These are phyloP conservation scores for Neurospora tetraspora DNA, from an alignment of 495 filamentous ascomycete species.

Conservation along the genomic window DNA sequence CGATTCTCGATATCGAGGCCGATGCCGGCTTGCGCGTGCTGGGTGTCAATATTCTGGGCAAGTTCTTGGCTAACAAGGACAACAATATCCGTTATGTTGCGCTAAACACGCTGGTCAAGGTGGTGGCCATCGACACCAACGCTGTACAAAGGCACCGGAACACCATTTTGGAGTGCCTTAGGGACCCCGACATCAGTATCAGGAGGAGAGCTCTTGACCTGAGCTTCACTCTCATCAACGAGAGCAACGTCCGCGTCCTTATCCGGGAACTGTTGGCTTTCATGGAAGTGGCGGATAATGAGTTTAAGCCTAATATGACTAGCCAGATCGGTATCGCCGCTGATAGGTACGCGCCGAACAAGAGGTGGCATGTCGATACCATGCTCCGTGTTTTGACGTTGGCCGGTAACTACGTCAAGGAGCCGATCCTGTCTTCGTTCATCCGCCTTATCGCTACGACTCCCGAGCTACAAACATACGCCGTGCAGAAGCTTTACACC, in stretches of 20 bases:
- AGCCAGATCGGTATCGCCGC: conserved; percentile 95
- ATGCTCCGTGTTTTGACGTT: conserved; percentile 91
- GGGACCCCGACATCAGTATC: conserved; percentile 99
- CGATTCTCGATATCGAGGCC: conserved; percentile 95
- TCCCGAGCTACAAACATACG: conserved; percentile 90
- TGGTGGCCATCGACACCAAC: conserved; percentile 95
- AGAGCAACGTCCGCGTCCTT: conserved; percentile 85
- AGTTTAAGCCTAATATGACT: conserved; percentile 97
- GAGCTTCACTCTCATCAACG: conserved; percentile 96
- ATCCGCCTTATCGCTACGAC: conserved; percentile 91
- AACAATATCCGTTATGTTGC: conserved; percentile 99
- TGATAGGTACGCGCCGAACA: conserved; percentile 89
- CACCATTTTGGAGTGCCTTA: conserved; percentile 90
- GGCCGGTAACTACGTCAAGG: conserved; percentile 93
- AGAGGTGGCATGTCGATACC: conserved; percentile 96
- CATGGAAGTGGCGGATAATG: conserved; percentile 91
- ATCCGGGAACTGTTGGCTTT: conserved; percentile 90
- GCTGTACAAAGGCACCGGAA: conserved; percentile 95
- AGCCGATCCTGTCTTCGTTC: conserved; percentile 94
- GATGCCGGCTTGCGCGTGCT: conserved; percentile 88
- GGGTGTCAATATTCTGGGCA: conserved; percentile 95
- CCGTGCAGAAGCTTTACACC: conserved; percentile 86
- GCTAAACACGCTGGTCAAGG: conserved; percentile 93
- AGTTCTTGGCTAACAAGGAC: conserved; percentile 93
- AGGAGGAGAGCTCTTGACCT: conserved; percentile 87